These are phyloP conservation scores for Hygrophila difformis DNA, from an alignment of 257 asterid species.

Conservation along the genomic window DNA sequence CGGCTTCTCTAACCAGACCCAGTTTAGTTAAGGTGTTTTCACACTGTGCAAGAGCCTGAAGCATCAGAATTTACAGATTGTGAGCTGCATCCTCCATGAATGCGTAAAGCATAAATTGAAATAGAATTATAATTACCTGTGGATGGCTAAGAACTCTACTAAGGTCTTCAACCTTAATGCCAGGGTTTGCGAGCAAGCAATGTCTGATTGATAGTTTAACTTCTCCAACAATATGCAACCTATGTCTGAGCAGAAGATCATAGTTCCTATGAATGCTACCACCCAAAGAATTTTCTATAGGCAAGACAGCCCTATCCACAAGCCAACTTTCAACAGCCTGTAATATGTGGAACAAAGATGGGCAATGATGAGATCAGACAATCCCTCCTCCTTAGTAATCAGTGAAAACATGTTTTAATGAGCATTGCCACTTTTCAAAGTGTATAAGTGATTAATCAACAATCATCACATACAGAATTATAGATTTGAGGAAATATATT, in stretches of 20 bases:
- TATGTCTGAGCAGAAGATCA: constrained; percentile 89
- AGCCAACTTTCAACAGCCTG: constrained; percentile 97
- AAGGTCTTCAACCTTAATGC: constrained; percentile 57
- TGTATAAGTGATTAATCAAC: too few species aligned
- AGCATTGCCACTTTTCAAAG: too few species aligned
- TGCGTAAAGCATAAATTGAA: constrained; percentile 8
- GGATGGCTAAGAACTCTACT: constrained; percentile 96
- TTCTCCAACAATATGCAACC: constrained; percentile 97
- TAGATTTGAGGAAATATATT: too few species aligned
- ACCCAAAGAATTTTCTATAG: constrained; percentile 93
- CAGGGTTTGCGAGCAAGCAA: constrained; percentile 86
- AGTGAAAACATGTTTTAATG: too few species aligned
- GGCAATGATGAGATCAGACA: neutral
- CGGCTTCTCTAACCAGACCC: constrained; percentile 95
- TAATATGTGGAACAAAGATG: constrained; percentile 4
- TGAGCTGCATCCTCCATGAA: constrained; percentile 14
- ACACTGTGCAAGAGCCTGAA: constrained; percentile 98
- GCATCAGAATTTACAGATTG: constrained; percentile 14
- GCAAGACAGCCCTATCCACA: constrained; percentile 95
- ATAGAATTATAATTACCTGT: constrained; percentile 49
- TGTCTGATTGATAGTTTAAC: constrained; percentile 86
- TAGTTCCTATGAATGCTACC: constrained; percentile 98
- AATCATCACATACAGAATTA: too few species aligned
- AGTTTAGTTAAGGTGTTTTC: constrained; percentile 81
- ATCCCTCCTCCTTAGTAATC: too few species aligned